Evolutionary conservation across 2,329 filamentous ascomycete species (phyloP).

Genomic region (Pestalotiopsis sp.): DNA sequence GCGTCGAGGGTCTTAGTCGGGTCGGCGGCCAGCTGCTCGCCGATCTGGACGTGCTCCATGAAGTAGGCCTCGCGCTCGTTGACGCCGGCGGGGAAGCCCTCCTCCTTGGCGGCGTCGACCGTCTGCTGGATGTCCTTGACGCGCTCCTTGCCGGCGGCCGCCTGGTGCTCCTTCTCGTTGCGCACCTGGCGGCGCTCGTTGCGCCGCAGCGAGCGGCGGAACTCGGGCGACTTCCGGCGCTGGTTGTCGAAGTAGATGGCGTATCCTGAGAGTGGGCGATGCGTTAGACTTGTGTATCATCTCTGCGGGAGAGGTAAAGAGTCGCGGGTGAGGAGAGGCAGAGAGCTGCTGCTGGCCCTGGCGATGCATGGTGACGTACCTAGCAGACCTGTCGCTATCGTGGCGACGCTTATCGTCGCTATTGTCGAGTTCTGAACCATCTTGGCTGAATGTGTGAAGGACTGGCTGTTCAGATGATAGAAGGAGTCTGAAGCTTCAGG

Average conservation of each 20-base stretch:
- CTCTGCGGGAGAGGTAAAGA: background rate
- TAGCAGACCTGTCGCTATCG: slow-evolving; percentile 59
- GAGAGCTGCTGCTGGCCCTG: slow-evolving; percentile 10
- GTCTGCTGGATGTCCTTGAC: slow-evolving; percentile 73
- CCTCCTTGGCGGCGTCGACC: slow-evolving; percentile 81
- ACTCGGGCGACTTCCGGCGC: slow-evolving; percentile 65
- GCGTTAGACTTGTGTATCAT: background rate
- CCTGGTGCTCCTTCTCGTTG: slow-evolving; percentile 72
- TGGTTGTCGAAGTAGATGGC: slow-evolving; percentile 71
- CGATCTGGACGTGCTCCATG: slow-evolving; percentile 90
- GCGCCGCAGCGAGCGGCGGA: slow-evolving; percentile 70
- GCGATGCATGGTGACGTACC: slow-evolving; percentile 45
- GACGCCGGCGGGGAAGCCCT: slow-evolving; percentile 87
- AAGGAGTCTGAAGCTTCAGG: background rate
- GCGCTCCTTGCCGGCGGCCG: slow-evolving; percentile 66
- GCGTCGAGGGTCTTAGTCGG: slow-evolving; percentile 77
- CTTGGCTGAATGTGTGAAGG: slow-evolving; percentile 19
- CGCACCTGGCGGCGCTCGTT: slow-evolving; percentile 75
- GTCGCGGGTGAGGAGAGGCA: slow-evolving; percentile 10
- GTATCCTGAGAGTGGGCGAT: slow-evolving; percentile 49
- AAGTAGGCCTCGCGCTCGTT: slow-evolving; percentile 97
- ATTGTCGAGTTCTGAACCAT: slow-evolving; percentile 56
- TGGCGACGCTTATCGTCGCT: slow-evolving; percentile 64
- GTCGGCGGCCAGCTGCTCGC: slow-evolving; percentile 81
- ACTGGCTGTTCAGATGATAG: background rate